phyloP scores from a whole-genome alignment of 2,329 filamentous ascomycete species.

The Sarocladium oryzae region DNA sequence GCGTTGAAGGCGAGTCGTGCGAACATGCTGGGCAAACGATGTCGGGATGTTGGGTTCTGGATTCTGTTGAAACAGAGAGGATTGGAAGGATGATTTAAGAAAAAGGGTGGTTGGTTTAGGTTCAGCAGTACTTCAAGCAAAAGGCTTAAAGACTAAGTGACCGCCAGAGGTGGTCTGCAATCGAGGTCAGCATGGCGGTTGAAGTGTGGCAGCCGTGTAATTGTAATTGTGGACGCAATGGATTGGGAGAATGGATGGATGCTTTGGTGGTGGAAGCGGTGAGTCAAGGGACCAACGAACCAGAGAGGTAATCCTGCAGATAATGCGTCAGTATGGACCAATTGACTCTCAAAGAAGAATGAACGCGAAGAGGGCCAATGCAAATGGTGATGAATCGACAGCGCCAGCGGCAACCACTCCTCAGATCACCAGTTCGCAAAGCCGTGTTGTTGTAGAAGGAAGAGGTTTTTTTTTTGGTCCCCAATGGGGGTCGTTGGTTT shows the following conservation, averaged over 20 bases:
- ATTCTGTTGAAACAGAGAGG: neutral
- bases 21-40: constrained; percentile 44
- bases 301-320: constrained; percentile 67
- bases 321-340: constrained; percentile 34
- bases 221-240: neutral
- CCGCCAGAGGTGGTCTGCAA: constrained; percentile 36
- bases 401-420: neutral
- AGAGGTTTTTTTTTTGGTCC: constrained; percentile 5
- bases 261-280: constrained; percentile 24
- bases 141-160: constrained; percentile 26
- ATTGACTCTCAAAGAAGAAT: constrained; percentile 9
- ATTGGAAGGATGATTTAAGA: neutral
- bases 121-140: constrained; percentile 17
- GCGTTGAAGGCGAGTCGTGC: constrained; percentile 47
- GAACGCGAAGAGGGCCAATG: neutral
- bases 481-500: neutral
- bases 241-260: neutral
- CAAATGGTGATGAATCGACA: constrained; percentile 4
- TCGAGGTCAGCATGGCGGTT: constrained; percentile 15
- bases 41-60: constrained; percentile 8
- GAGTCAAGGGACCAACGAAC: constrained; percentile 40
- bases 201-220: constrained; percentile 12
- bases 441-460: neutral
- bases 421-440: neutral
- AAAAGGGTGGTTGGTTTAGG: constrained; percentile 11